Percentiles rank a stretch among this genome's conserved stretches.
Evolutionary conservation across 2,329 filamentous ascomycete genomes (phyloP).

Genomic region (Elsinoe ampelina): DNA sequence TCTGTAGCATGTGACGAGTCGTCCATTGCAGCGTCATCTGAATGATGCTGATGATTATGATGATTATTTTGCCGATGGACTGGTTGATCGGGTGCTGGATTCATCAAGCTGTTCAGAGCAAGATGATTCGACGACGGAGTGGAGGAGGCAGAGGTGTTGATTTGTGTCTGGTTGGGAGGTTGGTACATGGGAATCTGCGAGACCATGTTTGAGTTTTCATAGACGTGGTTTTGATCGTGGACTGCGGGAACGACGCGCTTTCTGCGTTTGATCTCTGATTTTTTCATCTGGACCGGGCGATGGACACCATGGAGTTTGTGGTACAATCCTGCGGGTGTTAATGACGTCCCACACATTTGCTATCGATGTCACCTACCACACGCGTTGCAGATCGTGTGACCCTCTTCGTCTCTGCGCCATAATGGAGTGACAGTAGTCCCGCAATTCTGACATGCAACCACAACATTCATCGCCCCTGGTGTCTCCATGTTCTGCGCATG

Average conservation of each 20-base stretch:
- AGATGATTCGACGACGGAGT: background rate
- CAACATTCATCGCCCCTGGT: constrained; percentile 45
- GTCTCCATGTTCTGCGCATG: constrained; percentile 15
- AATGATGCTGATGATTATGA: background rate
- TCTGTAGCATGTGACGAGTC: background rate
- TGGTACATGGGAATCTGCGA: constrained; percentile 10
- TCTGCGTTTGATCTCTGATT: constrained; percentile 87
- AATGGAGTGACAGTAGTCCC: constrained; percentile 92
- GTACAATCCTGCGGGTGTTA: constrained; percentile 61
- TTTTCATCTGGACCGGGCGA: constrained; percentile 96
- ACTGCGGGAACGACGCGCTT: constrained; percentile 86
- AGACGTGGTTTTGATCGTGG: constrained; percentile 35
- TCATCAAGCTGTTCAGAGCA: constrained; percentile 8
- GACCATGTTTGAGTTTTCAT: constrained; percentile 17
- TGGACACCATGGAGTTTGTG: constrained; percentile 93
- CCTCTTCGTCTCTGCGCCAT: constrained; percentile 88
- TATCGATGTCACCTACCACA: constrained; percentile 59
- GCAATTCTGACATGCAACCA: constrained; percentile 95
- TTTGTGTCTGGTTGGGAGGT: constrained; percentile 37
- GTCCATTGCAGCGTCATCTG: no score
- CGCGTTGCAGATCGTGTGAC: constrained; percentile 96
- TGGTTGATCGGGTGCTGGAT: constrained; percentile 1
- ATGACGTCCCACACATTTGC: background rate
- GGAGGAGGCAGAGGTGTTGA: background rate
- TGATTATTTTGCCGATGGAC: background rate